Percentiles rank a stretch among this genome's conserved stretches.
Evolutionary conservation across 106 monocot genomes (phyloP).

Genomic region (Acanthochlamys bracteata): DNA sequence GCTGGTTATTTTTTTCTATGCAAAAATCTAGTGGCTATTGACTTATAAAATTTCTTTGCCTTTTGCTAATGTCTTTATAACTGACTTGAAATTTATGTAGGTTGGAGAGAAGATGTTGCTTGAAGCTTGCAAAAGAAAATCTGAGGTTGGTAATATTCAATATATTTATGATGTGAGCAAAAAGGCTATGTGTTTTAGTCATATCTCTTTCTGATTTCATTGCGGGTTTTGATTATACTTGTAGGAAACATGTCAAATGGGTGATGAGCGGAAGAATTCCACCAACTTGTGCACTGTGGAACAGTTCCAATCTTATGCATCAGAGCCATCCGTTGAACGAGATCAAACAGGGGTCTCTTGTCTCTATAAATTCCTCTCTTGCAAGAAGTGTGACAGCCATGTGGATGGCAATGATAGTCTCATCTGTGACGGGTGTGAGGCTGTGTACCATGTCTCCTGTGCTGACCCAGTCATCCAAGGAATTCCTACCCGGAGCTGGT

Average conservation of each 20-base stretch:
- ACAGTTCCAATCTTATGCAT: constrained; percentile 37
- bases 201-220: too few species aligned
- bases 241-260: constrained; percentile 19
- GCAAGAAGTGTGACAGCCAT: constrained; percentile 49
- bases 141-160: constrained; percentile 22
- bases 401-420: constrained; percentile 37
- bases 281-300: constrained; percentile 26
- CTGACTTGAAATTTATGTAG: constrained; percentile 11
- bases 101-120: constrained; percentile 19
- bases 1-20: constrained; percentile 5
- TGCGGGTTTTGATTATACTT: constrained; percentile 1
- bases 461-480: constrained; percentile 26
- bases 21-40: not conserved
- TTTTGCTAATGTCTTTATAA: not conserved
- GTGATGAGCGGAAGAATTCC: constrained; percentile 27
- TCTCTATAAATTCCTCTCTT: constrained; percentile 30
- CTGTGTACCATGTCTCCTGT: constrained; percentile 64
- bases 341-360: constrained; percentile 43
- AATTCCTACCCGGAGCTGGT: constrained; percentile 48
- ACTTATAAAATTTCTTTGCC: not conserved
- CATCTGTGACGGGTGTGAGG: constrained; percentile 80
- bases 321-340: constrained; percentile 40
- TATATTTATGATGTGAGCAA: not conserved
- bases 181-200: not conserved
- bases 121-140: constrained; percentile 21